Evolutionary conservation across 176 grass and related monocot genomes (phyloP).

Genomic region (Oryza coarctata): DNA sequence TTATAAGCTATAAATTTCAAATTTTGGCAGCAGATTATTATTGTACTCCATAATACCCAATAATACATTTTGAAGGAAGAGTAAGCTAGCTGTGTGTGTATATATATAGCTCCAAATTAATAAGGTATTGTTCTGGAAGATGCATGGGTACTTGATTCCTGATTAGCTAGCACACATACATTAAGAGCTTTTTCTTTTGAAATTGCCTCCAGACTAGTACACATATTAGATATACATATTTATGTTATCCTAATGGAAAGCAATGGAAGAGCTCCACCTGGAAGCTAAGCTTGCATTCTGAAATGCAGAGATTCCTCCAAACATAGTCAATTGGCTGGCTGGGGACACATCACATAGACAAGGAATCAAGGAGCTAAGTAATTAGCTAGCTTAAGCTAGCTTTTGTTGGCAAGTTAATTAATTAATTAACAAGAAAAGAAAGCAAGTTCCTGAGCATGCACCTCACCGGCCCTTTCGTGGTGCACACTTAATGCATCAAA

Average conservation of each 20-base stretch:
- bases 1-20: too few species aligned
- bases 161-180: neutral
- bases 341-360: neutral
- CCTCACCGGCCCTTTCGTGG: neutral
- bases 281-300: conserved; percentile 25
- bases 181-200: neutral
- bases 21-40: neutral
- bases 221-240: neutral
- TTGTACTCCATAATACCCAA: neutral
- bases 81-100: neutral
- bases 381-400: neutral
- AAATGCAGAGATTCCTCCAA: neutral
- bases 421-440: conserved; percentile 21
- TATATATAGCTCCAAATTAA: neutral
- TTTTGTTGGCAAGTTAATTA: conserved; percentile 8
- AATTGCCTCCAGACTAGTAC: neutral
- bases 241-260: conserved; percentile 18
- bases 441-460: conserved; percentile 14
- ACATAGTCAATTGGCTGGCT: conserved; percentile 21
- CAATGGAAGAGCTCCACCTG: conserved; percentile 23
- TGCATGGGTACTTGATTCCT: neutral
- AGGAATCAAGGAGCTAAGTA: conserved; percentile 14
- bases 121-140: neutral
- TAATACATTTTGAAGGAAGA: neutral
- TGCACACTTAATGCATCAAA: neutral